Evolutionary conservation across 2,329 filamentous ascomycete species (phyloP).

Genomic region (Claviceps fusiformis): DNA sequence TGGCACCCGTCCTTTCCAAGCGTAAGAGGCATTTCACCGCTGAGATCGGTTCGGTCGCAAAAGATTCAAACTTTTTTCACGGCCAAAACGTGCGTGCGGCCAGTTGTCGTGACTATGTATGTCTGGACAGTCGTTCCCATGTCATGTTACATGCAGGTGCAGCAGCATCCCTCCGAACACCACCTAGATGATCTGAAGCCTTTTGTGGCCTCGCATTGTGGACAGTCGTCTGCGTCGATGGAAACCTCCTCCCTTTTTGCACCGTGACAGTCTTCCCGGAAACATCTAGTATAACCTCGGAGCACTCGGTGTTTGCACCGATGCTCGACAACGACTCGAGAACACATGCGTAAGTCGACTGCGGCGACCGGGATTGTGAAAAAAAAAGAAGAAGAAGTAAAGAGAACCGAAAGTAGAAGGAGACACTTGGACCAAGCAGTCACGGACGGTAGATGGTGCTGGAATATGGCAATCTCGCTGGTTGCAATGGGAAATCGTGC

Average conservation of each 20-base stretch:
- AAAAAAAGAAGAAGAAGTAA: background rate
- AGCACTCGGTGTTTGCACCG: conserved; percentile 22
- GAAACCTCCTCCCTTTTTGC: conserved; percentile 17
- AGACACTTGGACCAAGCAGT: background rate
- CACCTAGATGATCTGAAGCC: conserved; percentile 21
- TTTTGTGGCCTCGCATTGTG: conserved; percentile 20
- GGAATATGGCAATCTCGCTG: background rate
- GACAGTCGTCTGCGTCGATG: conserved; percentile 18
- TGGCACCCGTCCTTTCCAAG: background rate
- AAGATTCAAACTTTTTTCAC: no score
- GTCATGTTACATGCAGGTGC: conserved; percentile 14
- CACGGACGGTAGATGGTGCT: background rate
- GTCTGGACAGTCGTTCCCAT: no score
- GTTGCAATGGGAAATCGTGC: background rate
- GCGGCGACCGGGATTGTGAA: background rate
- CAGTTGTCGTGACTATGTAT: no score
- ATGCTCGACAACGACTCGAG: conserved; percentile 20
- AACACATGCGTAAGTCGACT: conserved; percentile 17
- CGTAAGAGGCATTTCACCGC: background rate
- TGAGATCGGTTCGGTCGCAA: background rate
- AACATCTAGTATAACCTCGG: conserved; percentile 23
- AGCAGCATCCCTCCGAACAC: conserved; percentile 22
- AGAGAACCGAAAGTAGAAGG: background rate
- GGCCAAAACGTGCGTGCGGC: no score
- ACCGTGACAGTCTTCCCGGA: conserved; percentile 17